Percentiles rank a stretch among this genome's conserved stretches.
Conservation (phyloP, 208 protist species). For the Angomonas ambiguus region DNA sequence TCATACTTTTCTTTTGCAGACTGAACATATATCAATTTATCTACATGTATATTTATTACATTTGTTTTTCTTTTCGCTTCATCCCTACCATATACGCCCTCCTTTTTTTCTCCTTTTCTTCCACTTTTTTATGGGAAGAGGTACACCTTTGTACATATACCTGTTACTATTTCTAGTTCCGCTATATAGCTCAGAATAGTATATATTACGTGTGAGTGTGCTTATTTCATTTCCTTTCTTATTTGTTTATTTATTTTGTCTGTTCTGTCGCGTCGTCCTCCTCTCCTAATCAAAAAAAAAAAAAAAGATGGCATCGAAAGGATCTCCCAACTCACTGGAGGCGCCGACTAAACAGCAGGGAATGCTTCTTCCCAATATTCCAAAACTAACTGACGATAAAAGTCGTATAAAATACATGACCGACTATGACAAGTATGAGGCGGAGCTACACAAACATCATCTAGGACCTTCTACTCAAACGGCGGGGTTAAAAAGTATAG, state of each 20-base stretch:
- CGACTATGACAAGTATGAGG: constrained; percentile 87
- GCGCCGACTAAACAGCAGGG: constrained; percentile 16
- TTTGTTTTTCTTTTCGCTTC: neutral
- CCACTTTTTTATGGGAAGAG: neutral
- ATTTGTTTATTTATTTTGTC: constrained; percentile 1
- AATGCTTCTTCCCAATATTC: constrained; percentile 81
- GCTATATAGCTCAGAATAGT: neutral
- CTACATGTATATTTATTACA: neutral
- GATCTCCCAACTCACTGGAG: constrained; percentile 9
- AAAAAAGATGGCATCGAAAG: neutral
- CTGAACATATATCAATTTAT: neutral
- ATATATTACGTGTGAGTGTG: neutral
- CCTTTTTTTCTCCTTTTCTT: constrained; percentile 8
- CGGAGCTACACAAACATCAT: constrained; percentile 86
- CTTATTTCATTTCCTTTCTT: constrained; percentile 1
- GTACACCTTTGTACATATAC: neutral
- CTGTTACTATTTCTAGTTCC: neutral
- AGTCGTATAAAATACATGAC: constrained; percentile 66
- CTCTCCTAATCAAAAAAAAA: neutral
- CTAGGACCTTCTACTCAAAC: constrained; percentile 65
- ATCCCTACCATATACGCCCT: neutral
- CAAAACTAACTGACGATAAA: constrained; percentile 75
- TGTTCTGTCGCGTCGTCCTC: too few relatives aligned
- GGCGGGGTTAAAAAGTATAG: constrained; percentile 55
- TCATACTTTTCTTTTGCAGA: neutral